A percentile compares a stretch with the other conserved stretches of the same genome.
Evolutionary conservation across 202 grass and related monocot genomes (phyloP).

Genomic region (Carex arenaria): DNA sequence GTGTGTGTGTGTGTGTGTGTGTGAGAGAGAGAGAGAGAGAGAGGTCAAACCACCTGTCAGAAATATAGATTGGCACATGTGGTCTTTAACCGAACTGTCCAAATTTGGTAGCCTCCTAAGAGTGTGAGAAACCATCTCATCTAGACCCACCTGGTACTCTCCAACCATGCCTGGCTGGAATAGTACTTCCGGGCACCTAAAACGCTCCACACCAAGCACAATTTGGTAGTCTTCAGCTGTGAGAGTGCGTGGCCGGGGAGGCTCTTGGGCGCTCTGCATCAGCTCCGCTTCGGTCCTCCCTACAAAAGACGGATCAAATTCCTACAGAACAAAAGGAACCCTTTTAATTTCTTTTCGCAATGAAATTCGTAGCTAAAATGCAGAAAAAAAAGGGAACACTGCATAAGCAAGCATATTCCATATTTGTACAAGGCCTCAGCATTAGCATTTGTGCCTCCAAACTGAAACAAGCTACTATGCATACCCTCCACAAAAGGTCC

Average conservation of each 20-base stretch:
- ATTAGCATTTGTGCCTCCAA: background rate
- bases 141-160: slow-evolving; percentile 69
- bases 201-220: slow-evolving; percentile 65
- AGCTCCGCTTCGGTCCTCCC: slow-evolving; percentile 36
- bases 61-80: slow-evolving; percentile 67
- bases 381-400: background rate
- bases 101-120: slow-evolving; percentile 53
- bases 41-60: slow-evolving; percentile 42
- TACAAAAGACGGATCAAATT: slow-evolving; percentile 83
- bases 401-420: background rate
- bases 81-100: slow-evolving; percentile 56
- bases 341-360: background rate
- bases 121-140: slow-evolving; percentile 77
- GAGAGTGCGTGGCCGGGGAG: slow-evolving; percentile 35
- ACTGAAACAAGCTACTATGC: background rate
- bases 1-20: background rate
- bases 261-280: slow-evolving; percentile 40
- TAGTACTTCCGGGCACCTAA: slow-evolving; percentile 73
- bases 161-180: slow-evolving; percentile 89
- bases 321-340: slow-evolving; percentile 33
- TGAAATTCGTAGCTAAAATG: background rate
- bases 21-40: background rate
- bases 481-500: background rate
- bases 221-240: slow-evolving; percentile 77
- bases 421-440: background rate